These are phyloP conservation scores for Cystofilobasidium capitatum DNA, from an alignment of 768 basidiomycete genomes.

Conservation along the genomic window DNA sequence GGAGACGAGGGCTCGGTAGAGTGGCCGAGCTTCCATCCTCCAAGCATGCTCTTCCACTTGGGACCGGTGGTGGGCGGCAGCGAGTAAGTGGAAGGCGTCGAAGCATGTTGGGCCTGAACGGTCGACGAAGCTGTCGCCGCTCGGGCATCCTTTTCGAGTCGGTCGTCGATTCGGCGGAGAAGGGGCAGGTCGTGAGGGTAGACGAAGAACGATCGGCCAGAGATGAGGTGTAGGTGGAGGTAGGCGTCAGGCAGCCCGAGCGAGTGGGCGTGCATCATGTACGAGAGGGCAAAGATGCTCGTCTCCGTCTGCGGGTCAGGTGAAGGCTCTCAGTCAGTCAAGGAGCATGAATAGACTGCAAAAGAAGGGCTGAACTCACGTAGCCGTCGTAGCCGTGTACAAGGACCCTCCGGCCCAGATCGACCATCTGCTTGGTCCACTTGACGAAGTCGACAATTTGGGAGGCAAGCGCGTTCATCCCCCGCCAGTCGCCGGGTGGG, in stretches of 20 bases:
- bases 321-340: neutral
- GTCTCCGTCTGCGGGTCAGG: constrained; percentile 69
- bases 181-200: constrained; percentile 71
- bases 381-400: constrained; percentile 26
- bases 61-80: constrained; percentile 21
- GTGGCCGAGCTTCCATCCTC: constrained; percentile 16
- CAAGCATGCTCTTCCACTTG: constrained; percentile 23
- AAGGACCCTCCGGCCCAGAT: constrained; percentile 13
- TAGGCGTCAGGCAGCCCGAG: constrained; percentile 74
- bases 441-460: constrained; percentile 30
- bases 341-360: neutral
- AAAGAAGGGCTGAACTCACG: constrained; percentile 2
- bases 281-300: constrained; percentile 70
- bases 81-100: neutral
- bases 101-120: neutral
- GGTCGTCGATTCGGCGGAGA: constrained; percentile 58
- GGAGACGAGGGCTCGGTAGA: constrained; percentile 47
- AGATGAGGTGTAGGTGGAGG: constrained; percentile 62
- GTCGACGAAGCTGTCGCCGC: neutral
- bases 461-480: constrained; percentile 23
- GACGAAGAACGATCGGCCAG: constrained; percentile 72
- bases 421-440: constrained; percentile 31
- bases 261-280: constrained; percentile 58
- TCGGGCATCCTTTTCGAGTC: constrained; percentile 4
- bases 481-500: constrained; percentile 21